These are phyloP conservation scores for Malassezia sp. DNA, from an alignment of 1,284 basidiomycete species.

Conservation along the genomic window DNA sequence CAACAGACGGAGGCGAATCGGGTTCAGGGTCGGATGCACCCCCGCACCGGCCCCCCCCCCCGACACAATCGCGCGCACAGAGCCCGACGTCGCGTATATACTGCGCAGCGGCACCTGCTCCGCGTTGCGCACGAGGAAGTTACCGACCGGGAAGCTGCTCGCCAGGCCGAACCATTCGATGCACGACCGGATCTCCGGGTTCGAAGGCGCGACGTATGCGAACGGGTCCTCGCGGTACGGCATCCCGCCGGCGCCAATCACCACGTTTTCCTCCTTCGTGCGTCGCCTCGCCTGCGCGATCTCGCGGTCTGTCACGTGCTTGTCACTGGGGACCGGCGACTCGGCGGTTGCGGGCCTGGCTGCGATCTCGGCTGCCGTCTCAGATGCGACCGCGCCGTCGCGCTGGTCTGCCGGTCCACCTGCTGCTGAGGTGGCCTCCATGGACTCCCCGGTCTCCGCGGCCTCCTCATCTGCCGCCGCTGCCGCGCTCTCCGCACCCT, in stretches of 20 bases:
- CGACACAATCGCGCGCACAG: slow-evolving; percentile 61
- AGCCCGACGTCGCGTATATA: slow-evolving; percentile 76
- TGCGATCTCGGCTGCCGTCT: neutral
- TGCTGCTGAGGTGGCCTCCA: no score
- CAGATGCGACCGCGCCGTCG: neutral
- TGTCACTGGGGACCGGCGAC: slow-evolving; percentile 22
- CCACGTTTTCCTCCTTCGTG: slow-evolving; percentile 19
- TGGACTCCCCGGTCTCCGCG: no score
- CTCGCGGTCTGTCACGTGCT: slow-evolving; percentile 30
- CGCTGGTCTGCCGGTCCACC: neutral
- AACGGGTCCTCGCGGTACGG: slow-evolving; percentile 43
- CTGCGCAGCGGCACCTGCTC: slow-evolving; percentile 65
- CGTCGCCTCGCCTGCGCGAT: slow-evolving; percentile 13
- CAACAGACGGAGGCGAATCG: slow-evolving; percentile 70
- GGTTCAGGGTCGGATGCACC: slow-evolving; percentile 50
- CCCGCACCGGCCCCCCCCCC: slow-evolving; percentile 54
- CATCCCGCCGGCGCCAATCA: slow-evolving; percentile 30
- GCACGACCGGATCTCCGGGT: slow-evolving; percentile 29
- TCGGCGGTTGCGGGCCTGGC: slow-evolving; percentile 1
- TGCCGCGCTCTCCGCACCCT: slow-evolving; percentile 15
- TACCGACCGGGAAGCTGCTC: slow-evolving; percentile 64
- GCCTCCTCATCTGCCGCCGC: slow-evolving; percentile 11
- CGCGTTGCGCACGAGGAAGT: slow-evolving; percentile 77
- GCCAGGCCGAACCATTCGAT: slow-evolving; percentile 67
- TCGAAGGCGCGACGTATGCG: slow-evolving; percentile 27